Evolutionary conservation across 768 basidiomycete genomes (phyloP), one percentile per base, ranked within the genome.

Genomic region (Mycena amicta): DNA sequence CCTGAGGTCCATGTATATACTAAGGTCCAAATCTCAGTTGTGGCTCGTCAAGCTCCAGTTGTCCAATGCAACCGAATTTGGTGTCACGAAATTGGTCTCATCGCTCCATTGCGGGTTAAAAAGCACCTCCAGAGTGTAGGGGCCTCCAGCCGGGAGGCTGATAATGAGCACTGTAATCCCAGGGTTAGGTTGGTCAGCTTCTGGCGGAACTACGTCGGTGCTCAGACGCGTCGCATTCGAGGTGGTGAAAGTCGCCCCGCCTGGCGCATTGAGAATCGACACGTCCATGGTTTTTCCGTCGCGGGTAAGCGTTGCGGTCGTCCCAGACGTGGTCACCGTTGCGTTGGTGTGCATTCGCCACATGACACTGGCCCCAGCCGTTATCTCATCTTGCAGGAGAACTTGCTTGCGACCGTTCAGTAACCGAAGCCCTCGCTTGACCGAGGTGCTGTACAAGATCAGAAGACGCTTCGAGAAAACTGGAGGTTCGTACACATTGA

Each of bases 271-370:
- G 57, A 93, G 69, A 25, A 98, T 83, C 39, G 79, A 69, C 60
- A 93, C 83, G 53, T 76, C 69, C 76, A 93, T 73, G 40, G 82
- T 88, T 71, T 92, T 74, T 28, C 83, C 86, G 43, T 82, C 90
- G 51, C 95, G 83, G 5, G 74, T 76, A 60, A 99, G 77, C 3
- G 88, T 92, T 1, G 94, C 96, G 1, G 87, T 83, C 3, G 81
- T 83, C 29, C 88, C 86, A 53, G 71, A 74, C 53, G 74, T 67
- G 55, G 70, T 66, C 33, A 93, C 72, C 3, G 93, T 93, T 12
- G 96, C 95, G 74, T 98, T 98, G 56, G 96, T 98, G 74, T 98
- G 95, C 81, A 92, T 91, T 47, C 93, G 87, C 96, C 96, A 97
- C 76, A 88, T 83, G 46, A 97, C 71, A 22, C 78, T 65, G 5